Conservation (phyloP, 495 filamentous ascomycete genomes). For the Trichocladium uniseriatum region DNA sequence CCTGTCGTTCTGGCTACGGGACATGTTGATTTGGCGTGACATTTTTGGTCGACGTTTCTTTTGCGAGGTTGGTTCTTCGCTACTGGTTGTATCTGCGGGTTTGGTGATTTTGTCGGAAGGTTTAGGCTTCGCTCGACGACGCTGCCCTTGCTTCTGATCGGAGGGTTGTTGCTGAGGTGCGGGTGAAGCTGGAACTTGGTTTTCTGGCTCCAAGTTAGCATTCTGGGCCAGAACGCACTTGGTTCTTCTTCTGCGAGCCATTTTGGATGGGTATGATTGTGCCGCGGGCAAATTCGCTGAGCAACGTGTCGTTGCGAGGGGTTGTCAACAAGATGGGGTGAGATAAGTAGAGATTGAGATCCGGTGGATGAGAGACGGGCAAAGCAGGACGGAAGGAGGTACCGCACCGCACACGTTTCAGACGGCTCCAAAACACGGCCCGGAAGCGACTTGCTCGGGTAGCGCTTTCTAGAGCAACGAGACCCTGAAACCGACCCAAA, state of each 20-base stretch:
- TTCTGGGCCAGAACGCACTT: neutral
- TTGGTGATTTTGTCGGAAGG: neutral
- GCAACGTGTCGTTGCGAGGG: too few species aligned
- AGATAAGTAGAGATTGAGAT: too few species aligned
- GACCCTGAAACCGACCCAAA: too few species aligned
- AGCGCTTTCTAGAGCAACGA: too few species aligned
- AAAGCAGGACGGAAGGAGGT: too few species aligned
- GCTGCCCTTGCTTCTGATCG: neutral
- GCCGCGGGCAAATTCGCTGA: too few species aligned
- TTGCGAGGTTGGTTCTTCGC: neutral
- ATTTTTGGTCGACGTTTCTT: neutral
- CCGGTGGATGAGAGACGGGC: too few species aligned
- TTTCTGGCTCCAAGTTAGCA: neutral
- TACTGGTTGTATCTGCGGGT: too few species aligned
- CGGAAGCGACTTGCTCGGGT: too few species aligned
- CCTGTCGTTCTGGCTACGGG: neutral
- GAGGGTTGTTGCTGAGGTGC: neutral
- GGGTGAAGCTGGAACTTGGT: neutral
- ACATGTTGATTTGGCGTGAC: neutral
- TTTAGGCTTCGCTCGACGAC: neutral
- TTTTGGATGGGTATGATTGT: neutral
- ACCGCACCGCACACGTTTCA: too few species aligned
- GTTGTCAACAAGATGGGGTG: too few species aligned
- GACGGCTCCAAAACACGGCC: too few species aligned
- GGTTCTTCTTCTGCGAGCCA: neutral